Conservation (phyloP, 2,329 filamentous ascomycete species). For the Aspergillus ruber region DNA sequence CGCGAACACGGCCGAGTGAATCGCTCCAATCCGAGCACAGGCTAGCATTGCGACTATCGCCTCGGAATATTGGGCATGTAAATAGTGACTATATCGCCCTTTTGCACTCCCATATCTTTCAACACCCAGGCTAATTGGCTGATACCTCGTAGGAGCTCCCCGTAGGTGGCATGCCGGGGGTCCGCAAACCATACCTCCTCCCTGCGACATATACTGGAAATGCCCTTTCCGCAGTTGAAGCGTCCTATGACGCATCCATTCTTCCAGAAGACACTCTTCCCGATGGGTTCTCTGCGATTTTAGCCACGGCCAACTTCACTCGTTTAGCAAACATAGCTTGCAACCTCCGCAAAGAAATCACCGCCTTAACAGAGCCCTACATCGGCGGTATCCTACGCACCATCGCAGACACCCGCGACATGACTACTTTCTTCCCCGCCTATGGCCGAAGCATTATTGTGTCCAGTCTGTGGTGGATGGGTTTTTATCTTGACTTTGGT, state of each 20-base stretch:
- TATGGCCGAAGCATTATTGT: constrained; percentile 3
- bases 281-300: too few species aligned
- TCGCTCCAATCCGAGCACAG: too few species aligned
- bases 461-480: constrained; percentile 6
- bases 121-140: too few species aligned
- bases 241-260: not conserved
- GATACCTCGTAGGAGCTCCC: too few species aligned
- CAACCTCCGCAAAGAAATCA: not conserved
- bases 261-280: not conserved
- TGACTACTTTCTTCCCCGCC: not conserved
- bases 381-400: not conserved
- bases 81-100: too few species aligned
- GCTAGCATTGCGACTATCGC: too few species aligned
- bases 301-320: not conserved
- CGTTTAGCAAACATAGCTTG: not conserved
- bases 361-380: not conserved
- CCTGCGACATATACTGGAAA: not conserved
- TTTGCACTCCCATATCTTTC: too few species aligned
- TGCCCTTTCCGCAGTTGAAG: not conserved
- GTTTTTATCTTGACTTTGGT: constrained; percentile 5
- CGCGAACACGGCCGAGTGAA: not conserved
- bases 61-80: too few species aligned
- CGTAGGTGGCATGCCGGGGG: too few species aligned
- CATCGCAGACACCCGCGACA: not conserved
- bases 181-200: not conserved